Percentiles rank a stretch among this genome's conserved stretches.
Conservation (phyloP, 2,329 filamentous ascomycete genomes). For the Fusarium aywerte region DNA sequence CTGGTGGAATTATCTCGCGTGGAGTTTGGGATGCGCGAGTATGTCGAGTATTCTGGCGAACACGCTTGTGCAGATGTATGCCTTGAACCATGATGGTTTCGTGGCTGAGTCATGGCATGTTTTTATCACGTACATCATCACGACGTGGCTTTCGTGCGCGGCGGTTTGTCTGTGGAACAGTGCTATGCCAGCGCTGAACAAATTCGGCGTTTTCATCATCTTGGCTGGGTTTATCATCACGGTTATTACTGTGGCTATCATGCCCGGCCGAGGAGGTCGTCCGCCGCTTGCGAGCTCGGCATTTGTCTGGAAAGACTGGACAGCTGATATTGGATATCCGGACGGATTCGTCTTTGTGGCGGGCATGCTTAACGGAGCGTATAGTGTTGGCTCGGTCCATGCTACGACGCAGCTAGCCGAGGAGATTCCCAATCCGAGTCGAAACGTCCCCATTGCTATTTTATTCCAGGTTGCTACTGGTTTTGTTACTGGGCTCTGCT, state of each 20-base stretch:
- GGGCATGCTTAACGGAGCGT: constrained; percentile 71
- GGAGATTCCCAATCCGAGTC: constrained; percentile 65
- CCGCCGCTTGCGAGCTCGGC: constrained; percentile 48
- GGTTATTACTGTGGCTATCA: constrained; percentile 64
- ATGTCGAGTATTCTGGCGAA: constrained; percentile 57
- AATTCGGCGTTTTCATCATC: constrained; percentile 62
- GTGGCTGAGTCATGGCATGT: constrained; percentile 55
- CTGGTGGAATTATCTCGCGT: constrained; percentile 59
- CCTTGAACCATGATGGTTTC: constrained; percentile 54
- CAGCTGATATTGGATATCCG: constrained; percentile 53
- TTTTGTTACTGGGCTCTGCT: constrained; percentile 64
- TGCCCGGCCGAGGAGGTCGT: constrained; percentile 53
- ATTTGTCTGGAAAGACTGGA: constrained; percentile 57
- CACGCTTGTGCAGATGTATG: constrained; percentile 57
- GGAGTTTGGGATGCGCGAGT: constrained; percentile 54
- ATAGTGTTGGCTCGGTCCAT: constrained; percentile 73
- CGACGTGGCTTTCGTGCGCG: constrained; percentile 54
- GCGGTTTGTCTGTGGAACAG: constrained; percentile 65
- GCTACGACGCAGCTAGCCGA: constrained; percentile 73
- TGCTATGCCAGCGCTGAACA: constrained; percentile 62
- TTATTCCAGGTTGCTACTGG: constrained; percentile 61
- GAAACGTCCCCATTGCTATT: constrained; percentile 65
- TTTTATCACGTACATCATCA: constrained; percentile 55
- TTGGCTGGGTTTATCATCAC: constrained; percentile 65
- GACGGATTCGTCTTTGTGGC: constrained; percentile 56